phyloP scores from a whole-genome alignment of 805 yeast species.

The Ogataea kodamae region DNA sequence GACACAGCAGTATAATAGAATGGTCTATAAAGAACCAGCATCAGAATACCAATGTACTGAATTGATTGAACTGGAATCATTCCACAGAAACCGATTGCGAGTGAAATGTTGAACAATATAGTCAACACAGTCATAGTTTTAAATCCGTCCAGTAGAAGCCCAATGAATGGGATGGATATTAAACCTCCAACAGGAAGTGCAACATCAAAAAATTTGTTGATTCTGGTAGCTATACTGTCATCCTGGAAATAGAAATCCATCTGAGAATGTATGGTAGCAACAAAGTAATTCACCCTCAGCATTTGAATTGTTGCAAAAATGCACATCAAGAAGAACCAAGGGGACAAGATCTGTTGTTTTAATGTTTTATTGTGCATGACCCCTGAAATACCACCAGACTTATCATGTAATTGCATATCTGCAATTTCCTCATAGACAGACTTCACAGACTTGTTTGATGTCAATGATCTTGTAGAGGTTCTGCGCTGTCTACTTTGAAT shows the following conservation, averaged over 20 bases:
- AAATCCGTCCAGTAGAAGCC: constrained; percentile 70
- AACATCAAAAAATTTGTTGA: constrained; percentile 77
- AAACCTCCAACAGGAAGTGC: constrained; percentile 90
- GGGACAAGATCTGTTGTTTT: constrained; percentile 42
- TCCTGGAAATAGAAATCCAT: constrained; percentile 66
- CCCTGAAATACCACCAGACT: constrained; percentile 73
- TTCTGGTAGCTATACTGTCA: constrained; percentile 44
- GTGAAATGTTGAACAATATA: constrained; percentile 51
- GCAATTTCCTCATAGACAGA: constrained; percentile 67
- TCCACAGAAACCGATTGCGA: constrained; percentile 69
- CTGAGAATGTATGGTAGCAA: constrained; percentile 83
- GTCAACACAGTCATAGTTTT: constrained; percentile 56
- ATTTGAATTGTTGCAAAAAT: constrained; percentile 80
- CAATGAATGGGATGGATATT: constrained; percentile 82
- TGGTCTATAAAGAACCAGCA: constrained; percentile 82
- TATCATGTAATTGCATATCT: constrained; percentile 48
- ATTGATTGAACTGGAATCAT: constrained; percentile 44
- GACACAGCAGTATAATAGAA: constrained; percentile 90
- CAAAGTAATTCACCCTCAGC: constrained; percentile 89
- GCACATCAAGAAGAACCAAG: constrained; percentile 80
- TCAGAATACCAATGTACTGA: constrained; percentile 64
- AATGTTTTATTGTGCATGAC: constrained; percentile 59
- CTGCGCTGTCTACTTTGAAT: constrained; percentile 28
- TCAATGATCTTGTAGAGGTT: constrained; percentile 36
- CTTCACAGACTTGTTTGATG: constrained; percentile 44